Evolutionary conservation across 257 asterid genomes (phyloP).

Genomic region (Ocimum tenuiflorum): DNA sequence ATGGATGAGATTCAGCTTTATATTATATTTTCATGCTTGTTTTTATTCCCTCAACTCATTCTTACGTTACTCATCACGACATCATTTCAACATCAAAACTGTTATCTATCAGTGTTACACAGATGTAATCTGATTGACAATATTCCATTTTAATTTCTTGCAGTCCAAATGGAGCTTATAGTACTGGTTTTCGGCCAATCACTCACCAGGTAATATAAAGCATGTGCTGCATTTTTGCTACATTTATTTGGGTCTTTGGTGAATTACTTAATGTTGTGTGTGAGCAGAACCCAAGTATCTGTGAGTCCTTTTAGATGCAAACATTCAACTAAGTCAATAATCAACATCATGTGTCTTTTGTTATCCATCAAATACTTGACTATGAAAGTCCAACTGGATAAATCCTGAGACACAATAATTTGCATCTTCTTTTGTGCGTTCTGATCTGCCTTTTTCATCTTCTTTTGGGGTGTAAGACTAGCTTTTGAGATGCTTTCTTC

Average conservation of each 20-base stretch:
- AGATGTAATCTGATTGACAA: not conserved
- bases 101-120: not conserved
- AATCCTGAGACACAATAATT: too few relatives aligned
- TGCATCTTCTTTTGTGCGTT: too few relatives aligned
- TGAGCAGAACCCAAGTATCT: not conserved
- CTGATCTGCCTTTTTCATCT: too few relatives aligned
- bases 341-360: too few relatives aligned
- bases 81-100: not conserved
- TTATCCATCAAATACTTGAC: too few relatives aligned
- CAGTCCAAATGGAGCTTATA: conserved; percentile 98
- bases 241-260: not conserved
- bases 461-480: too few relatives aligned
- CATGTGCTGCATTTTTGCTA: conserved; percentile 21
- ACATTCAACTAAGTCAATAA: too few relatives aligned
- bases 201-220: conserved; percentile 93
- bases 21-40: not conserved
- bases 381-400: too few relatives aligned
- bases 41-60: not conserved
- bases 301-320: too few relatives aligned
- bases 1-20: not conserved
- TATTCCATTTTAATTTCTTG: conserved; percentile 19
- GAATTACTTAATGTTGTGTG: not conserved
- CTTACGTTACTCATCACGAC: not conserved
- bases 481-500: too few relatives aligned
- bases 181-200: conserved; percentile 93